Evolutionary conservation across 2,329 filamentous ascomycete species (phyloP), one percentile per base, ranked within the genome.

Genomic region (Tolypocladium nubicola): DNA sequence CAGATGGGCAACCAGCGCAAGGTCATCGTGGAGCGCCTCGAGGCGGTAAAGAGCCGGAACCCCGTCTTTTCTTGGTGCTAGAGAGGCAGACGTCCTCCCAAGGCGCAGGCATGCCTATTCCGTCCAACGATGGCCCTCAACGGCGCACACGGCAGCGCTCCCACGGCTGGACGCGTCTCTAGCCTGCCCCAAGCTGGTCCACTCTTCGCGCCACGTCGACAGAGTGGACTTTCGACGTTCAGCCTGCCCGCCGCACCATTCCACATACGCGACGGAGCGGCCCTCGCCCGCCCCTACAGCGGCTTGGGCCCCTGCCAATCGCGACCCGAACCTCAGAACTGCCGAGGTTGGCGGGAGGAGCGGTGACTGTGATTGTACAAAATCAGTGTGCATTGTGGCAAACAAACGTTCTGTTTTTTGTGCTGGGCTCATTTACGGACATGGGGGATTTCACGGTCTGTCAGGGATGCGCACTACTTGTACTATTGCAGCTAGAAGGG

Each of bases 51-150:
- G 79, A 90, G 86, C 68, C 88, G 88, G 70, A 95, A 96, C 69
- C 94, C 94, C 2, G 91, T 99, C 38, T 99, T 99, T 73, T 96
- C 89, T 50, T 99, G 94, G 89, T 99, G 94, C 77, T 97, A 76
- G 76, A 33, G 50, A 39, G 56, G 52, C 19, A 33, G 23, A 33
- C 10, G 13, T 4, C 2, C 26, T 33, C 4, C 4, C 2, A 4
- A 8, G 3, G 45, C 10, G 8, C 4, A n/a, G 7, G 33, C 26
- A n/a, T 16, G 26, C 14, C 16, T 7, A 23, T 14, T 16, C 5
- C 23, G 9, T 47, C 13, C 11, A 4, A 47, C 7, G 8, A 30
- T 4, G 14, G 26, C 45, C 23, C 23, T 49, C 23, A 30, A 30
- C 45, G 23, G 23, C 45, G 45, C 26, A 19, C 45, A 16, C 9